phyloP scores from a whole-genome alignment of 176 grass and related monocot genomes.

The Typha latifolia region DNA sequence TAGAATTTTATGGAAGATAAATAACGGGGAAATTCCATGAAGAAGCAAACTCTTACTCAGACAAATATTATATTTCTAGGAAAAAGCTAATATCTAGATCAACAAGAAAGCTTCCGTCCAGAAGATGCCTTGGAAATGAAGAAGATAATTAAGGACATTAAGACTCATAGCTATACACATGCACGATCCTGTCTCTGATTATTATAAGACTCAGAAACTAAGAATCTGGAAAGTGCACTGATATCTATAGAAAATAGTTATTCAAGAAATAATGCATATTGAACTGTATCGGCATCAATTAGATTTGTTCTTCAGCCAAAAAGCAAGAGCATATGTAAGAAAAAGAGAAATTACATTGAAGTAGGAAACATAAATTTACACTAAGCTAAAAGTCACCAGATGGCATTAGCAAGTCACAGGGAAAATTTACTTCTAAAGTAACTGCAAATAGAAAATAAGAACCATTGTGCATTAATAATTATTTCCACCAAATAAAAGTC shows the following conservation, averaged over 20 bases:
- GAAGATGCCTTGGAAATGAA: not conserved
- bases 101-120: not conserved
- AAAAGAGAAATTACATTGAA: not conserved
- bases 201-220: too few relatives aligned
- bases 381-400: not conserved
- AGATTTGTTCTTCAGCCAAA: not conserved
- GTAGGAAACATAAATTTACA: not conserved
- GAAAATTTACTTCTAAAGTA: not conserved
- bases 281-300: not conserved
- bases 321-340: too few relatives aligned
- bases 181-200: too few relatives aligned
- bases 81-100: not conserved
- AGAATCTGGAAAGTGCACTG: too few relatives aligned
- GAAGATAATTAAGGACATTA: not conserved
- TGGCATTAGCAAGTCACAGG: not conserved
- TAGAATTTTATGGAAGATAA: not conserved
- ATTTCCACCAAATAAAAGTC: slow-evolving; percentile 1
- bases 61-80: not conserved
- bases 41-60: not conserved
- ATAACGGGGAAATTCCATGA: not conserved
- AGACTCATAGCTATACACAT: too few relatives aligned
- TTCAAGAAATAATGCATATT: not conserved
- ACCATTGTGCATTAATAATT: not conserved
- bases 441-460: not conserved
- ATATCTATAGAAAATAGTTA: not conserved